A percentile compares a stretch with the other conserved stretches of the same genome.
Evolutionary conservation across 2,329 filamentous ascomycete genomes (phyloP).

Genomic region (Colletotrichum cordylinicola): DNA sequence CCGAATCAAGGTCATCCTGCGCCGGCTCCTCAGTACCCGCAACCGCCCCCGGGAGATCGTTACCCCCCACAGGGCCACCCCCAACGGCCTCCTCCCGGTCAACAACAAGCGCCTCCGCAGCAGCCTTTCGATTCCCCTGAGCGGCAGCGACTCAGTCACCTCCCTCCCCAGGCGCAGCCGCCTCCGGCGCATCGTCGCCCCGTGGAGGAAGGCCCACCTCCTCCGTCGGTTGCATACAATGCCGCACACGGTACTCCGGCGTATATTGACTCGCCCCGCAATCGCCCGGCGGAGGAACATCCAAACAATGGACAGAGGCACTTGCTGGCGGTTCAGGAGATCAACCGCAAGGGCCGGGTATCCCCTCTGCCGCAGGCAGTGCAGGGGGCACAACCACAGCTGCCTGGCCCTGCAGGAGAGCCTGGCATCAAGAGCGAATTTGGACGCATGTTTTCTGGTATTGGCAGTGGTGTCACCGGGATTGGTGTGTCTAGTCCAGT

Average conservation of each 20-base stretch:
- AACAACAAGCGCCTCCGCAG: background rate
- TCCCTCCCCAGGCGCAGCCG: constrained; percentile 36
- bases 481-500: constrained; percentile 59
- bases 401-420: constrained; percentile 79
- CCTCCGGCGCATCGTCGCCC: constrained; percentile 45
- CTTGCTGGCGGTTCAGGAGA: constrained; percentile 80
- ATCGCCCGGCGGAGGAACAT: constrained; percentile 55
- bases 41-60: constrained; percentile 29
- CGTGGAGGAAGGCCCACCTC: constrained; percentile 54
- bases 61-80: constrained; percentile 31
- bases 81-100: constrained; percentile 30
- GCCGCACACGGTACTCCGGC: constrained; percentile 44
- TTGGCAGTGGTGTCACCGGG: constrained; percentile 65
- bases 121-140: constrained; percentile 35
- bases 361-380: constrained; percentile 93
- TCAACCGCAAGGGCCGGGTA: constrained; percentile 80
- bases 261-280: constrained; percentile 47
- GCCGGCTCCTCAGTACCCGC: constrained; percentile 26
- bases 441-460: constrained; percentile 93
- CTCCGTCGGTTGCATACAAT: constrained; percentile 56
- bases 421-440: constrained; percentile 95
- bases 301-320: constrained; percentile 65
- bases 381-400: constrained; percentile 85
- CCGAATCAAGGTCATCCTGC: constrained; percentile 35
- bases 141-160: constrained; percentile 29